phyloP scores from a whole-genome alignment of 129 eudicot species.

The Calendula officinalis region DNA sequence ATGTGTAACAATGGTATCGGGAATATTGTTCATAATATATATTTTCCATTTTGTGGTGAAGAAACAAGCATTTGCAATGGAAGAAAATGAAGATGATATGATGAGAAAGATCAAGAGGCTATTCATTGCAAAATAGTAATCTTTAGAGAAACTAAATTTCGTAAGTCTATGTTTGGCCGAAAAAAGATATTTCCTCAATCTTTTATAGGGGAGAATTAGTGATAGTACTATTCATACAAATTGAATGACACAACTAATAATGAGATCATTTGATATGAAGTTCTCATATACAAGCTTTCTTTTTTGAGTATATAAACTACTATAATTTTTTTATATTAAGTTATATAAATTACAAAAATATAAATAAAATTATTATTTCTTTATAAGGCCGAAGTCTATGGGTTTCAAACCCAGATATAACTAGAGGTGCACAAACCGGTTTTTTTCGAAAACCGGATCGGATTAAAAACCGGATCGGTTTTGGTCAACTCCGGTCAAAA shows the following conservation, averaged over 20 bases:
- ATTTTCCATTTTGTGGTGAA: conserved; percentile 29
- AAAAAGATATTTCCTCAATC: background rate
- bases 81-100: conserved; percentile 12
- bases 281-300: background rate
- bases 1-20: conserved; percentile 7
- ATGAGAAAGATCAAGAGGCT: conserved; percentile 19
- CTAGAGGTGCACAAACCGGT: no score
- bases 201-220: background rate
- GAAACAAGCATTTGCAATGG: conserved; percentile 27
- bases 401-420: no score
- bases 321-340: no score
- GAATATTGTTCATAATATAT: conserved; percentile 18
- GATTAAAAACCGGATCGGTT: no score
- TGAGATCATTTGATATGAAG: background rate
- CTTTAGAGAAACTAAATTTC: background rate
- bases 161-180: background rate
- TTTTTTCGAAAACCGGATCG: no score
- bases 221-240: conserved; percentile 4
- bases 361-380: no score
- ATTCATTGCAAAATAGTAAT: conserved; percentile 16
- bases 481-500: no score
- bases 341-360: no score
- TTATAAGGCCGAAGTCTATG: no score
- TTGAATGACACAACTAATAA: conserved; percentile 26
- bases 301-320: background rate